Percentiles rank a stretch among this genome's conserved stretches.
phyloP scores from a whole-genome alignment of 768 basidiomycete species.

The Suillus ampliporus region DNA sequence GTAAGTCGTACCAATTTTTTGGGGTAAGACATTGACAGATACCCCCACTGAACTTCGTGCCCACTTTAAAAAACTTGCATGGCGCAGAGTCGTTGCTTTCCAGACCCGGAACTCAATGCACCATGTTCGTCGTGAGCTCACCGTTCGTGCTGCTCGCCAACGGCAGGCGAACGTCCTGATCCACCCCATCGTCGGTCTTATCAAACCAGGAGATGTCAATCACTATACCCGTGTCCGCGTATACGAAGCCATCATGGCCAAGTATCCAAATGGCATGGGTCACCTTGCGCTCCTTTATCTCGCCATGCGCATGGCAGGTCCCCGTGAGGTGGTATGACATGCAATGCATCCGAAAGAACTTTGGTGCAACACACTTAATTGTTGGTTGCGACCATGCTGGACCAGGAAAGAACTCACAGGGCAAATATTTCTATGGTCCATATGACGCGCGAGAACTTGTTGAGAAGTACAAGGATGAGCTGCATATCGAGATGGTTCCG shows the following conservation, averaged over 20 bases:
- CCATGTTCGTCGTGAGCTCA: slow-evolving; percentile 96
- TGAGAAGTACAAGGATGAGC: slow-evolving; percentile 87
- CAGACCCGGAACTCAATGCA: slow-evolving; percentile 99
- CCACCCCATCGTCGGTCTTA: slow-evolving; percentile 97
- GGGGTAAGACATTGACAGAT: slow-evolving; percentile 48
- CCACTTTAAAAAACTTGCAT: slow-evolving; percentile 96
- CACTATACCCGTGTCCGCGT: slow-evolving; percentile 96
- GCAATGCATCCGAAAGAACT: slow-evolving; percentile 99
- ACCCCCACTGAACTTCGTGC: slow-evolving; percentile 93
- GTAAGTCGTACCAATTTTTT: slow-evolving; percentile 50
- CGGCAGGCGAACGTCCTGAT: slow-evolving; percentile 96
- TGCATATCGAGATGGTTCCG: slow-evolving; percentile 96
- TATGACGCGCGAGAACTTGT: slow-evolving; percentile 96
- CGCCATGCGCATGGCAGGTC: slow-evolving; percentile 99
- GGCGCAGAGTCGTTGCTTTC: slow-evolving; percentile 98
- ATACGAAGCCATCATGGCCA: slow-evolving; percentile 97
- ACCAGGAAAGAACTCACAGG: slow-evolving; percentile 96
- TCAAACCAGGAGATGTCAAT: slow-evolving; percentile 93
- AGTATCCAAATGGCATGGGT: slow-evolving; percentile 98
- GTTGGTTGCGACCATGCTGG: slow-evolving; percentile 95
- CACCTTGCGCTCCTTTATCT: slow-evolving; percentile 95
- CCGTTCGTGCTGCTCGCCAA: slow-evolving; percentile 94
- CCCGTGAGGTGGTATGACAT: slow-evolving; percentile 98
- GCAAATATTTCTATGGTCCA: slow-evolving; percentile 96
- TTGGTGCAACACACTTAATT: slow-evolving; percentile 97